Percentiles rank a stretch among this genome's conserved stretches.
Conservation (phyloP, 2,329 filamentous ascomycete species). For the Dendrostoma leiphaemia region DNA sequence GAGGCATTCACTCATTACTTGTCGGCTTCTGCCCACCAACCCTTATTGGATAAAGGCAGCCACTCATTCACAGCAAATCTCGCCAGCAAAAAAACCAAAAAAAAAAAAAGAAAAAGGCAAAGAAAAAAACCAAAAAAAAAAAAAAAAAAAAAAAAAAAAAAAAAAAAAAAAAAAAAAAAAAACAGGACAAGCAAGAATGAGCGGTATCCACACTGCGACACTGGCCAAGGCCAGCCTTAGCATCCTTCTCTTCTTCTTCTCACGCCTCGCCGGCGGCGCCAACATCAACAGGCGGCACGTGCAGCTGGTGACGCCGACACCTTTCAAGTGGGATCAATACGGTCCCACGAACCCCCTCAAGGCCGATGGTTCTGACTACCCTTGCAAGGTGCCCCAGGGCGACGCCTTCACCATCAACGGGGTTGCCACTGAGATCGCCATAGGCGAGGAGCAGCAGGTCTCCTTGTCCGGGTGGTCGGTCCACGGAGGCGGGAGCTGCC, state of each 20-base stretch:
- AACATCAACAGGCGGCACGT: conserved; percentile 46
- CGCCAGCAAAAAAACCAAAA: too few relatives aligned
- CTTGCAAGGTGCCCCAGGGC: conserved; percentile 59
- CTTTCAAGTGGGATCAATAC: conserved; percentile 39
- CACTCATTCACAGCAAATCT: too few relatives aligned
- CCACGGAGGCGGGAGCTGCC: conserved; percentile 74
- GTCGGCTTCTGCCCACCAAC: too few relatives aligned
- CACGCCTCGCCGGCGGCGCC: not conserved
- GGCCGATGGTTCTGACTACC: conserved; percentile 57
- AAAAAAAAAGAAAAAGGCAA: not conserved
- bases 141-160: too few relatives aligned
- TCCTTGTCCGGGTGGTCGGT: conserved; percentile 58
- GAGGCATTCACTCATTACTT: too few relatives aligned
- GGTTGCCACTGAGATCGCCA: conserved; percentile 50
- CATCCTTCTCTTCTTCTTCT: not conserved
- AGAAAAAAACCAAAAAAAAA: too few relatives aligned
- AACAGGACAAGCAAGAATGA: not conserved
- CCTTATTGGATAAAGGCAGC: too few relatives aligned
- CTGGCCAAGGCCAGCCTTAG: not conserved
- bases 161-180: too few relatives aligned
- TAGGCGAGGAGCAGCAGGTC: conserved; percentile 52
- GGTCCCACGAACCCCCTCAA: conserved; percentile 58
- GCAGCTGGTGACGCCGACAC: conserved; percentile 56
- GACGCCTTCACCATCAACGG: conserved; percentile 37
- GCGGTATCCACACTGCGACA: not conserved